Conservation (phyloP, 2,329 filamentous ascomycete species). For the Bisporella sp. region DNA sequence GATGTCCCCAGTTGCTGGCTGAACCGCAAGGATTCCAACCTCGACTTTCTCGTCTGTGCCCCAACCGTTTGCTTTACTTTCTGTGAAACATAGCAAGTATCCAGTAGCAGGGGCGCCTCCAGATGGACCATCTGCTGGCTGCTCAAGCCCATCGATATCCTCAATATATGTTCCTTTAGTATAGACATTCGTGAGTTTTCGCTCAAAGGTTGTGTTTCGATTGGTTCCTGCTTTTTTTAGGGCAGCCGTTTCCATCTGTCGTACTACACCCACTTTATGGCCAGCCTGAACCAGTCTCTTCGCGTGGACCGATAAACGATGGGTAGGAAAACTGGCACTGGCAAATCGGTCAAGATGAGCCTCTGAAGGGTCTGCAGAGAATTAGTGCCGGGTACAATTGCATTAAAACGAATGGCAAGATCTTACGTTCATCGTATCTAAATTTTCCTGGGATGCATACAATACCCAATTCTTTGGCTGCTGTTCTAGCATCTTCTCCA, state of each 20-base stretch:
- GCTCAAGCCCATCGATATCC: constrained; percentile 75
- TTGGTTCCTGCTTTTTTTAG: constrained; percentile 95
- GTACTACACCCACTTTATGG: constrained; percentile 91
- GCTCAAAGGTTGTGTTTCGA: constrained; percentile 82
- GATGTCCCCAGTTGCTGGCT: constrained; percentile 91
- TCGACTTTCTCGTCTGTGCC: constrained; percentile 91
- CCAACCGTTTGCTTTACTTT: constrained; percentile 69
- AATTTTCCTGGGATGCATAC: constrained; percentile 96
- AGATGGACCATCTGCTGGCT: constrained; percentile 42
- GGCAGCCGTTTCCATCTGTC: constrained; percentile 91
- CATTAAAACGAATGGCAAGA: constrained; percentile 4
- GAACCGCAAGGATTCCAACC: constrained; percentile 86
- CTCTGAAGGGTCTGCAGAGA: constrained; percentile 65
- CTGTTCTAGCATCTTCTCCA: constrained; percentile 84
- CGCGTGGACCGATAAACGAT: constrained; percentile 85
- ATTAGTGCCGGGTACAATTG: constrained; percentile 14
- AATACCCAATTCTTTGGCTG: constrained; percentile 86
- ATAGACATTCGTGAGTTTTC: constrained; percentile 92
- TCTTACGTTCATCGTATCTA: constrained; percentile 79
- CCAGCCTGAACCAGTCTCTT: constrained; percentile 88
- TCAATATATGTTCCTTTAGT: constrained; percentile 98
- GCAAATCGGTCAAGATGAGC: constrained; percentile 89
- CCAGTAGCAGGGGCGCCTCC: constrained; percentile 61
- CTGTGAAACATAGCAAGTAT: constrained; percentile 90
- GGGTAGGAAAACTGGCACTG: constrained; percentile 90